Conservation (phyloP, 2,329 filamentous ascomycete genomes). For the Phaeomoniella chlamydospora region DNA sequence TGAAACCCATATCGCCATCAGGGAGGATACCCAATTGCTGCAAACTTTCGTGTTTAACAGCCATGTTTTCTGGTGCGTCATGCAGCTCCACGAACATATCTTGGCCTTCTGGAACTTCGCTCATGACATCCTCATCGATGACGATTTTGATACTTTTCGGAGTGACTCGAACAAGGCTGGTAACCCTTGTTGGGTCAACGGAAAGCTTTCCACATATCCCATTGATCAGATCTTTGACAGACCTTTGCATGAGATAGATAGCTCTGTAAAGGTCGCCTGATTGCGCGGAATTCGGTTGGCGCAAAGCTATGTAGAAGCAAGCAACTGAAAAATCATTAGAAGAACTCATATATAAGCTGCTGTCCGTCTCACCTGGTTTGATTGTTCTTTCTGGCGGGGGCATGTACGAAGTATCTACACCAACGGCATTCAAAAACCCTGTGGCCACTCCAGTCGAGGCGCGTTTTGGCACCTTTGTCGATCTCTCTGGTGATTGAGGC, state of each 20-base stretch:
- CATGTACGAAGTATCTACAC: conserved; percentile 74
- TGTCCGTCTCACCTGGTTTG: conserved; percentile 43
- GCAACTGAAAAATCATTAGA: conserved; percentile 44
- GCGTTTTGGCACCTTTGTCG: conserved; percentile 26
- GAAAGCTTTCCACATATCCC: conserved; percentile 67
- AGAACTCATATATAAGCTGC: conserved; percentile 2
- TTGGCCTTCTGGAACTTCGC: conserved; percentile 74
- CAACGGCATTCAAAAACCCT: conserved; percentile 81
- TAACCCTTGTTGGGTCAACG: conserved; percentile 57
- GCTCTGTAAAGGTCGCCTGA: conserved; percentile 60
- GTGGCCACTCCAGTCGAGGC: conserved; percentile 49
- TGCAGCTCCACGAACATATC: conserved; percentile 66
- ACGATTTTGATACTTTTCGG: conserved; percentile 66
- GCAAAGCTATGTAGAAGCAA: conserved; percentile 68
- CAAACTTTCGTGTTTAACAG: conserved; percentile 8
- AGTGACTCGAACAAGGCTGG: conserved; percentile 58
- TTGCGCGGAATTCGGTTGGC: conserved; percentile 32
- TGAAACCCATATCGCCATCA: conserved; percentile 8
- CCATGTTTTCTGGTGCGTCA: conserved; percentile 37
- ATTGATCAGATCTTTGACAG: conserved; percentile 56
- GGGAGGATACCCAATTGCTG: conserved; percentile 7
- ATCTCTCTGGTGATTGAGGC: neutral
- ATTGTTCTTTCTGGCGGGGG: conserved; percentile 58
- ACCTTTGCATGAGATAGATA: conserved; percentile 69
- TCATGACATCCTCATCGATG: conserved; percentile 80